Percentiles rank a stretch among this genome's conserved stretches.
Evolutionary conservation across 1,284 basidiomycete genomes (phyloP).

Genomic region (Sporisorium graminicola): DNA sequence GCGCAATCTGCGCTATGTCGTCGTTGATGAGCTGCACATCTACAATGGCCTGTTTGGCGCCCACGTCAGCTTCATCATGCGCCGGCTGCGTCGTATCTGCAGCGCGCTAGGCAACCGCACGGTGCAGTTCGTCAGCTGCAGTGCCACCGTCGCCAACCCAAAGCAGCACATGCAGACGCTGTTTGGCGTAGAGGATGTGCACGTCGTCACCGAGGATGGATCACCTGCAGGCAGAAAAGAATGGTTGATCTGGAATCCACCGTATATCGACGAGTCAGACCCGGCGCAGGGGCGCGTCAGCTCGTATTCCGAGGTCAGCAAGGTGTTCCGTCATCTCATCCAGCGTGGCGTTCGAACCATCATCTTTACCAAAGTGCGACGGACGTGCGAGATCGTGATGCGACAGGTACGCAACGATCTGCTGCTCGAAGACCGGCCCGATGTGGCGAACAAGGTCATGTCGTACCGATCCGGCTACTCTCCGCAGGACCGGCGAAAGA

Average conservation of each 20-base stretch:
- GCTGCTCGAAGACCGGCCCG: constrained; percentile 80
- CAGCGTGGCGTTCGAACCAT: constrained; percentile 84
- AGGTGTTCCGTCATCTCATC: constrained; percentile 84
- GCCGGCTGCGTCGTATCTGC: constrained; percentile 79
- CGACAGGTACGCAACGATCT: constrained; percentile 81
- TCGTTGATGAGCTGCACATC: constrained; percentile 86
- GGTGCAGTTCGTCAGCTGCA: constrained; percentile 84
- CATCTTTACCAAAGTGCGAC: constrained; percentile 87
- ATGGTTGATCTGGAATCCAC: constrained; percentile 73
- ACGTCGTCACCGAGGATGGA: constrained; percentile 83
- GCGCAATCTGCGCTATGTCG: constrained; percentile 80
- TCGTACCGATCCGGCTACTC: constrained; percentile 85
- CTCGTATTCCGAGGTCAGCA: constrained; percentile 80
- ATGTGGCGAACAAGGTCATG: constrained; percentile 82
- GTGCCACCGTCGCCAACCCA: constrained; percentile 87
- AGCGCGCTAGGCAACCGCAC: constrained; percentile 84
- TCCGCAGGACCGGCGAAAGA: constrained; percentile 80
- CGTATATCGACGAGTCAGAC: constrained; percentile 76
- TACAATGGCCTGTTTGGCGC: constrained; percentile 72
- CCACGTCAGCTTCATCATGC: constrained; percentile 63
- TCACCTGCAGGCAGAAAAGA: constrained; percentile 83
- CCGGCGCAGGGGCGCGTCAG: constrained; percentile 76
- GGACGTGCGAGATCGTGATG: constrained; percentile 86
- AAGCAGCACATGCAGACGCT: constrained; percentile 62
- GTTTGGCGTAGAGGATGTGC: constrained; percentile 76